Evolutionary conservation across 768 basidiomycete genomes (phyloP), one percentile per base, ranked within the genome.

Genomic region (Lactifluus subvellereus): DNA sequence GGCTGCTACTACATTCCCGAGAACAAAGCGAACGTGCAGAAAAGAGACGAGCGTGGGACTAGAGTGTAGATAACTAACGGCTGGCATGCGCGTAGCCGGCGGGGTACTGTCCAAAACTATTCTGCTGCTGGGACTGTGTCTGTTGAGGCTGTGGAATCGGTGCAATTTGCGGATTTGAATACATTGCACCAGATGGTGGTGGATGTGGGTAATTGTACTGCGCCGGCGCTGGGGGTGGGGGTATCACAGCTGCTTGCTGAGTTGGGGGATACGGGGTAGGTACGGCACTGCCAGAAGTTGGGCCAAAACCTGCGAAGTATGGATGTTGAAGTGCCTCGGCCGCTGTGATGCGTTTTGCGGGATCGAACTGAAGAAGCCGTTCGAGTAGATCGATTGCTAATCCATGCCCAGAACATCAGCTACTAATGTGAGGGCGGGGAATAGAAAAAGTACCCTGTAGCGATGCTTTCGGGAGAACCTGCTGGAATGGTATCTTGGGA

Each of bases 331-430:
- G 83, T 0, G 96, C 94, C 50, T 98, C 91, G 10, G 87, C 86
- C 30, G 96, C 96, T 13, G 93, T 90, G 51, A 95, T 85, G 58
- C 97, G 88, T 69, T 93, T 89, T 33, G 87, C 81, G 2, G 97
- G 97, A 71, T 98, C 97, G 71, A 98, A 99, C 71, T 98, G 94
- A 52, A 99, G 84, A 49, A 98, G 84, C 53, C 88, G 86, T 74
- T 98, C 97, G 49, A 99, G 86, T 2, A 98, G 83, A 74, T 98
- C 94, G 72, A 98, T 83, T 27, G 96, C 96, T 79, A 67, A 67
- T 35, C 35, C 60, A 32, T 54, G 51, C 59, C 63, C n/a, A 63
- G 54, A 14, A 40, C 7, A 6, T 54, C 22, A 11, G 40, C 50
- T 48, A 40, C 9, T 16, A 37, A 27, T 35, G 33, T 11, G 37